Evolutionary conservation across 169 alveolate species (phyloP), one percentile per base, ranked within the genome.

Genomic region (Besnoitia besnoiti): DNA sequence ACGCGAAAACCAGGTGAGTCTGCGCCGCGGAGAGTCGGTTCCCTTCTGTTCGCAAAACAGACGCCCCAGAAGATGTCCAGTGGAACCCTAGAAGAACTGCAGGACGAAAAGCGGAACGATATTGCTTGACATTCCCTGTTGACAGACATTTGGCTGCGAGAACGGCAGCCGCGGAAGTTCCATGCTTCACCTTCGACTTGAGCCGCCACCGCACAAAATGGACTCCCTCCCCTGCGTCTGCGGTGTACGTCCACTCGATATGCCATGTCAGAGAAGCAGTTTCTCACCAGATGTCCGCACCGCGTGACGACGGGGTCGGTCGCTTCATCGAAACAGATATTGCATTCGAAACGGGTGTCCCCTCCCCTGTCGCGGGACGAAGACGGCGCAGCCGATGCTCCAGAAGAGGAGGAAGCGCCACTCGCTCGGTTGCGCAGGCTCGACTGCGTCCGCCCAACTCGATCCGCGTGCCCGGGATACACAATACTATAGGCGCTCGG

Each of bases 251-350:
- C 12, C 67, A 55, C 67, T n/a, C 67, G 67, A 55, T 21, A 55
- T 10, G 7, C 24, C 7, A 16, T 19, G 12, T 3, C 24, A 21
- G n/a, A 55, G 33, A 1, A 1, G 67, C 12, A 49, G 55, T 49
- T 14, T 35, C 99, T 96, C 85, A 96, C 96, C 94, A 99, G 96
- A 95, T 99, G 99, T 39, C 99, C 99, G 94, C 99, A 99, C 55
- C 97, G 96, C 24, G 99, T 98, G 35, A 99, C 99, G 16, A 99
- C 99, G 8, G 99, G 99, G 77, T 99, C 99, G 61, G 97, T 96
- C 37, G 99, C 99, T 47, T 97, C 97, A 75, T 99, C 99, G 94
- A 98, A 97, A 90, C 99, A 99, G 35, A 99, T 98, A 90, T 98
- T 98, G 95, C 99, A 99, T 95, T 98, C 99, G 93, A 97, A 99